Evolutionary conservation across 176 grass and related monocot genomes (phyloP).

Genomic region (Dactylis glomerata): DNA sequence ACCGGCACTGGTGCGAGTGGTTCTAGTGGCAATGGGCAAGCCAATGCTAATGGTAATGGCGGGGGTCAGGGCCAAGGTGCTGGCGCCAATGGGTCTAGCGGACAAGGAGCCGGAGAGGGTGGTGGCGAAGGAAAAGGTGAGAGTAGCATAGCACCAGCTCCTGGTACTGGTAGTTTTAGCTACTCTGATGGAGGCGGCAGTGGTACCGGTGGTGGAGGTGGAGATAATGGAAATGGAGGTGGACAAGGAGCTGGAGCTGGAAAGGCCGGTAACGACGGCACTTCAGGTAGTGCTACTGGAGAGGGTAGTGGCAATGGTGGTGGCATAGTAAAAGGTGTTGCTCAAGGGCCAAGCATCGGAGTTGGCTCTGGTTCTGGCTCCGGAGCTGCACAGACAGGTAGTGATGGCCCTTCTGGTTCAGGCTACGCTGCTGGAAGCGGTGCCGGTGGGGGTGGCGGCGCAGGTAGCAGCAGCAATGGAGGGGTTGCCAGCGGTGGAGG

Average conservation of each 20-base stretch:
- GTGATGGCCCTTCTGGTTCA: neutral
- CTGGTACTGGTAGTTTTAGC: neutral
- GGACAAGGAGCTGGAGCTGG: neutral
- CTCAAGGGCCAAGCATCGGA: conserved; percentile 17
- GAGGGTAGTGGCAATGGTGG: neutral
- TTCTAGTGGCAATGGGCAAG: neutral
- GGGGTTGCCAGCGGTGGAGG: conserved; percentile 17
- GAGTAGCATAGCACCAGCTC: conserved; percentile 2
- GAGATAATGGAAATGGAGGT: neutral
- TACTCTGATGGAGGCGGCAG: neutral
- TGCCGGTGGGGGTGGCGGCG: neutral
- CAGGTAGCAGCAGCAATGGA: neutral
- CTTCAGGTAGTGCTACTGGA: neutral
- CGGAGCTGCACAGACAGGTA: conserved; percentile 8
- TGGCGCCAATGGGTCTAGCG: conserved; percentile 13
- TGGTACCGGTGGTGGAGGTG: conserved; percentile 2
- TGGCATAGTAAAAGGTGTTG: neutral
- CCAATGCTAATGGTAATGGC: conserved; percentile 9
- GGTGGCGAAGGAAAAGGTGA: conserved; percentile 28
- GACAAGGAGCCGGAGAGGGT: neutral
- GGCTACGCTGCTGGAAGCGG: conserved; percentile 3
- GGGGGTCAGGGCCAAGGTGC: conserved; percentile 25
- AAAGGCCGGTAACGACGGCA: neutral
- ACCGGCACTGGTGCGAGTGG: neutral
- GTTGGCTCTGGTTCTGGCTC: neutral